These are phyloP conservation scores for Arthrobotrys sphaeroides DNA, from an alignment of 2,329 filamentous ascomycete species.

Conservation along the genomic window DNA sequence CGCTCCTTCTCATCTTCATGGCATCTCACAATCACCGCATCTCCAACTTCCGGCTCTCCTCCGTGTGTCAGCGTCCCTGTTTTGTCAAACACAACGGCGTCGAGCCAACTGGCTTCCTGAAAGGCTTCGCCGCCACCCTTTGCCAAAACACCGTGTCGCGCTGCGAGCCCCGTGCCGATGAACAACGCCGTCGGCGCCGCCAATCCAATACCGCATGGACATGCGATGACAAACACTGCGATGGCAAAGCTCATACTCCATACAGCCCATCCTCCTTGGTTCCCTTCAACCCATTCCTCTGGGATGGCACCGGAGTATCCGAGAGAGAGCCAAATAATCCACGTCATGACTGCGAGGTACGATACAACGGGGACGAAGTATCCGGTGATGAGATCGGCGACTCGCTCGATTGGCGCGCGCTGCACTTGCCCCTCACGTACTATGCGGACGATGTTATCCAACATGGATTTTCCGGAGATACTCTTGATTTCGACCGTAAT, in stretches of 20 bases:
- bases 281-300: conserved; percentile 66
- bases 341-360: conserved; percentile 74
- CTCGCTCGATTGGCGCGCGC: conserved; percentile 77
- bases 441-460: conserved; percentile 80
- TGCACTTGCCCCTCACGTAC: conserved; percentile 81
- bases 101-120: conserved; percentile 68
- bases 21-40: conserved; percentile 55
- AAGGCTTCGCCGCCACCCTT: conserved; percentile 71
- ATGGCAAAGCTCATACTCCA: conserved; percentile 82
- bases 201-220: conserved; percentile 70
- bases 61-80: conserved; percentile 70
- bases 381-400: conserved; percentile 76
- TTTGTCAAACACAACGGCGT: conserved; percentile 70
- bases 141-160: conserved; percentile 68
- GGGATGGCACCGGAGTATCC: conserved; percentile 71
- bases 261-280: conserved; percentile 72
- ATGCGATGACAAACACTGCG: conserved; percentile 70
- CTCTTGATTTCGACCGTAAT: conserved; percentile 73
- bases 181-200: conserved; percentile 70
- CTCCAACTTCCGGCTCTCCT: conserved; percentile 75
- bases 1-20: conserved; percentile 42
- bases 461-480: conserved; percentile 75
- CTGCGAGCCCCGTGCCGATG: conserved; percentile 69
- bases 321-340: conserved; percentile 75
- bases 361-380: conserved; percentile 81